phyloP scores from a whole-genome alignment of 2,329 filamentous ascomycete species.

The Botryotinia calthae region DNA sequence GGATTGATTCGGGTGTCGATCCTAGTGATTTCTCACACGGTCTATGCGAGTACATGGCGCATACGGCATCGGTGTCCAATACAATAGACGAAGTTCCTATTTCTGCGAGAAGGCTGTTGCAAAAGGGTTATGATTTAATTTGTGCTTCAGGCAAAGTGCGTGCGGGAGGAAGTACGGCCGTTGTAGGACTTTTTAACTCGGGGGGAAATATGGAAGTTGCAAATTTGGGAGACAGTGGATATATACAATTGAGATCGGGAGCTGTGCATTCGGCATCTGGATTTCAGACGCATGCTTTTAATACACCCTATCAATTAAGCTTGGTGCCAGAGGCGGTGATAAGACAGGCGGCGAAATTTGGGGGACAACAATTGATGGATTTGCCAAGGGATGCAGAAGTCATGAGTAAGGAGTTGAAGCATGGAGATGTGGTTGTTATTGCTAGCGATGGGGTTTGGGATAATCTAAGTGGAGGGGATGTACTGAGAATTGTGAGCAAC shows the following conservation, averaged over 20 bases:
- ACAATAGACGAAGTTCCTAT: constrained; percentile 41
- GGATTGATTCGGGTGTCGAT: constrained; percentile 89
- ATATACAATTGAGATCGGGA: constrained; percentile 80
- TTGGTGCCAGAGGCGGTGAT: constrained; percentile 79
- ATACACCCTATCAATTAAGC: constrained; percentile 92
- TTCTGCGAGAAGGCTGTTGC: constrained; percentile 69
- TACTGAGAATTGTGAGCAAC: constrained; percentile 73
- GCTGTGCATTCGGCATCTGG: constrained; percentile 80
- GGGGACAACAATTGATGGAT: constrained; percentile 77
- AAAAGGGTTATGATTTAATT: constrained; percentile 80
- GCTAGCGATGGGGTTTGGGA: constrained; percentile 96
- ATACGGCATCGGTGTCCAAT: constrained; percentile 53
- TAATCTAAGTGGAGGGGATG: constrained; percentile 88
- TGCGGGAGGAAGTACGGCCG: constrained; percentile 89
- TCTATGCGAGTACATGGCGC: constrained; percentile 89
- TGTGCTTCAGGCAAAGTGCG: constrained; percentile 68
- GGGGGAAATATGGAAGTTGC: constrained; percentile 80
- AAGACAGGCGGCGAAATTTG: constrained; percentile 78
- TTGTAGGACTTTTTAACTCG: constrained; percentile 72
- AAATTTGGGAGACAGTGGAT: constrained; percentile 94
- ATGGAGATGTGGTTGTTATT: constrained; percentile 91
- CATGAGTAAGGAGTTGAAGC: constrained; percentile 70
- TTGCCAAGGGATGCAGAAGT: constrained; percentile 80
- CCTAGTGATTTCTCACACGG: constrained; percentile 94
- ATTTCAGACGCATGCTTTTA: constrained; percentile 94